A percentile compares a stretch with the other conserved stretches of the same genome.
Conservation (phyloP, 1,139 yeast species). For the Williopsis jadinii region DNA sequence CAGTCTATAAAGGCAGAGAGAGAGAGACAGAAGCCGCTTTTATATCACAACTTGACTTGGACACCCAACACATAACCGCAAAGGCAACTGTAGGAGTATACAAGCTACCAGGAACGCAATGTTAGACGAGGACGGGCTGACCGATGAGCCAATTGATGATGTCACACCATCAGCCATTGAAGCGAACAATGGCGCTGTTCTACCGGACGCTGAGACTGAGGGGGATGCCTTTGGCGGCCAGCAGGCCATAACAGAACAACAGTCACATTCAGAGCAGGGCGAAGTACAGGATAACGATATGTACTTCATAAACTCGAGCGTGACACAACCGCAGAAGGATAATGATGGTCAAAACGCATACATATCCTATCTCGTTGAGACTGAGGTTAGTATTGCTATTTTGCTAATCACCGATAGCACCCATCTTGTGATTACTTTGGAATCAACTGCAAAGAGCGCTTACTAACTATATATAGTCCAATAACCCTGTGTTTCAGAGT, state of each 20-base stretch:
- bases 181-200: background rate
- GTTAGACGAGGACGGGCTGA: constrained; percentile 9
- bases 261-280: constrained; percentile 1
- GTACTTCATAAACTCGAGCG: constrained; percentile 15
- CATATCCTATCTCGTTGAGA: constrained; percentile 72
- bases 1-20: no score
- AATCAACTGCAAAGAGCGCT: background rate
- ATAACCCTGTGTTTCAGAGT: constrained; percentile 37
- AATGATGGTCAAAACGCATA: constrained; percentile 75
- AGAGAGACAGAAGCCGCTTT: no score
- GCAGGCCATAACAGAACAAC: constrained; percentile 3
- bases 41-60: no score
- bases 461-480: constrained; percentile 21
- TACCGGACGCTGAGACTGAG: background rate
- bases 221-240: background rate
- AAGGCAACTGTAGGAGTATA: no score
- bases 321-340: constrained; percentile 59
- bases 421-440: no score
- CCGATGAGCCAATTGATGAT: constrained; percentile 15
- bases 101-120: no score
- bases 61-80: no score
- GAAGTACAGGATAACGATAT: constrained; percentile 7
- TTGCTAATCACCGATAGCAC: no score
- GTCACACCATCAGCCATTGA: background rate
- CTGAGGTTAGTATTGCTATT: constrained; percentile 28